Conservation (phyloP, 2,329 filamentous ascomycete species). For the Hypoxylon sp. region DNA sequence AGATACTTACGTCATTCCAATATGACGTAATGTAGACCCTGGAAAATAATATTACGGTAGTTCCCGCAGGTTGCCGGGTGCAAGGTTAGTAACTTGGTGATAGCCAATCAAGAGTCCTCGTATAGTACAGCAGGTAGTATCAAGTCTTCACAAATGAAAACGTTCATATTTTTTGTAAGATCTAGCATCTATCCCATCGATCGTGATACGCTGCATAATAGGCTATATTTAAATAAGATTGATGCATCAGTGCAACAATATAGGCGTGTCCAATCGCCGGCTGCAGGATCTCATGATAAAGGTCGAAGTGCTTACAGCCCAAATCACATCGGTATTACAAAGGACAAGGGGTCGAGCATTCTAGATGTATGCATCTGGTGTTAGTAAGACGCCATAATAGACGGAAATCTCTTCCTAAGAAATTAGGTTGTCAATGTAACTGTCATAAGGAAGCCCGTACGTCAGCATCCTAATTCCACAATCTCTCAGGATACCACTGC, state of each 20-base stretch:
- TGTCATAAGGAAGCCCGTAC: neutral
- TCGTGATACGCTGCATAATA: constrained; percentile 3
- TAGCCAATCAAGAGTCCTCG: constrained; percentile 25
- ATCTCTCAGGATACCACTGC: neutral
- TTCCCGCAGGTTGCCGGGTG: constrained; percentile 17
- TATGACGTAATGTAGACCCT: constrained; percentile 40
- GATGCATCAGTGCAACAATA: neutral
- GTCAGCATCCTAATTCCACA: neutral
- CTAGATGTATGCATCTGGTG: neutral
- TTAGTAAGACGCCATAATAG: neutral
- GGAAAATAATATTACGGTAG: neutral
- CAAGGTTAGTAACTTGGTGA: constrained; percentile 20
- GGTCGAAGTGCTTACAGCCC: neutral
- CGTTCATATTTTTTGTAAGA: neutral
- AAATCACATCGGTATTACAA: neutral
- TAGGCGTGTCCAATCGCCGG: neutral
- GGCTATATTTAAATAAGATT: neutral
- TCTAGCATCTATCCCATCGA: constrained; percentile 3
- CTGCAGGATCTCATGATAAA: neutral
- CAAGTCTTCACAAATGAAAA: constrained; percentile 12
- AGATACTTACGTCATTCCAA: constrained; percentile 38
- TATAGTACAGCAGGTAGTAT: constrained; percentile 25
- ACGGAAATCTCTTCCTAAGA: neutral
- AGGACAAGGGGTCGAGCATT: neutral
- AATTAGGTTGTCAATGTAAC: neutral